Percentiles rank a stretch among this genome's conserved stretches.
Evolutionary conservation across 2,329 filamentous ascomycete genomes (phyloP).

Genomic region (Xylariaceae sp.): DNA sequence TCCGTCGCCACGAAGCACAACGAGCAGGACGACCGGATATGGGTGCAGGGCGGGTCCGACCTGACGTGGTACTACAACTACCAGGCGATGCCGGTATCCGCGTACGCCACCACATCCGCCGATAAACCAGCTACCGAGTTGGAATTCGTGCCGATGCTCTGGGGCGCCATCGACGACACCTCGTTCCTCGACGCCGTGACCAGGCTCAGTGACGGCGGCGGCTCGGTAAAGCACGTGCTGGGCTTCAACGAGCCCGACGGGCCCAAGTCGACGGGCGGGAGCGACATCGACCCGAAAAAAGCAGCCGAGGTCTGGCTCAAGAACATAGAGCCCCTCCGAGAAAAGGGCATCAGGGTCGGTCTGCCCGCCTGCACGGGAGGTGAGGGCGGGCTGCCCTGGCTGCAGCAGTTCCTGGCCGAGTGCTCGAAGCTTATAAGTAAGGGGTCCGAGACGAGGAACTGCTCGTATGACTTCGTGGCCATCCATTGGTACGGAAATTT

Average conservation of each 20-base stretch:
- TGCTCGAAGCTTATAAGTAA: slow-evolving; percentile 55
- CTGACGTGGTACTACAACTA: slow-evolving; percentile 90
- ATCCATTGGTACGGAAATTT: slow-evolving; percentile 68
- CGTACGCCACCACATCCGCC: slow-evolving; percentile 33
- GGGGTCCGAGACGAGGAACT: slow-evolving; percentile 39
- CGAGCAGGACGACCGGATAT: slow-evolving; percentile 60
- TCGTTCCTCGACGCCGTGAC: slow-evolving; percentile 58
- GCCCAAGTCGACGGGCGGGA: slow-evolving; percentile 50
- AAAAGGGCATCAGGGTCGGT: slow-evolving; percentile 61
- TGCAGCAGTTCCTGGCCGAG: slow-evolving; percentile 58
- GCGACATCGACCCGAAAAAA: slow-evolving; percentile 49
- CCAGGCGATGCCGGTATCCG: slow-evolving; percentile 47
- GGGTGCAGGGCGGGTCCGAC: slow-evolving; percentile 50
- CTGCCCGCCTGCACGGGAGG: slow-evolving; percentile 65
- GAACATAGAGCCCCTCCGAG: slow-evolving; percentile 63
- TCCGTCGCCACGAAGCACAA: slow-evolving; percentile 54
- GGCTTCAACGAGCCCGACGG: slow-evolving; percentile 77
- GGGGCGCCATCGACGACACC: slow-evolving; percentile 55
- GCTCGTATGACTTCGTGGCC: slow-evolving; percentile 58
- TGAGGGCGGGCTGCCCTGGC: slow-evolving; percentile 57
- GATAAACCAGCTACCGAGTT: slow-evolving; percentile 49
- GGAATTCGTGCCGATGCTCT: slow-evolving; percentile 78
- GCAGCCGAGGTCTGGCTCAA: slow-evolving; percentile 66
- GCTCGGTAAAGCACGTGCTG: slow-evolving; percentile 63
- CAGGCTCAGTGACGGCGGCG: slow-evolving; percentile 43